Percentiles rank a stretch among this genome's conserved stretches.
Conservation (phyloP, 805 yeast species). For the Yarrowia sp. region DNA sequence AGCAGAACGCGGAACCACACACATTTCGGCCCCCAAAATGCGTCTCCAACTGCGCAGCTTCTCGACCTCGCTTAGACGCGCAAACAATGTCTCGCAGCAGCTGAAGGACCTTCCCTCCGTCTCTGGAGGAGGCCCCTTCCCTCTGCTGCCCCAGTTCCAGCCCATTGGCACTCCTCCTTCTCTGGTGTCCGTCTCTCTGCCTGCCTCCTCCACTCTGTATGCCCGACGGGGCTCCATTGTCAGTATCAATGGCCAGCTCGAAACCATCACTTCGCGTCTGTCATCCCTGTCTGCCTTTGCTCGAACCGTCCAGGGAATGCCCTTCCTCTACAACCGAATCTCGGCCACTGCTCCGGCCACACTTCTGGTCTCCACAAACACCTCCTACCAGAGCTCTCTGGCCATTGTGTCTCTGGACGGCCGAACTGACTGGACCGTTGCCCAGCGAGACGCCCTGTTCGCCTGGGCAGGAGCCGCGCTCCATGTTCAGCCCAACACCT, state of each 20-base stretch:
- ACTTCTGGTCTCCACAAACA: conserved; percentile 33
- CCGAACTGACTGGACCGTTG: conserved; percentile 41
- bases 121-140: conserved; percentile 45
- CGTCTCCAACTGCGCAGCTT: conserved; percentile 23
- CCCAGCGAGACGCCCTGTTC: conserved; percentile 41
- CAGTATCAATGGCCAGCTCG: conserved; percentile 45
- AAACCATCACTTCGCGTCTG: conserved; percentile 31
- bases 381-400: conserved; percentile 34
- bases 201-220: conserved; percentile 43
- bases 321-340: conserved; percentile 38
- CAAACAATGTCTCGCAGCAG: conserved; percentile 28
- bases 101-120: conserved; percentile 34
- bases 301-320: conserved; percentile 33
- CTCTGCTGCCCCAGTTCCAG: conserved; percentile 43
- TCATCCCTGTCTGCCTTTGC: conserved; percentile 33
- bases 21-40: background rate
- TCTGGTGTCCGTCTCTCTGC: conserved; percentile 43
- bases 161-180: conserved; percentile 45
- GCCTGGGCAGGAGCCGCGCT: conserved; percentile 46
- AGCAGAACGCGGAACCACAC: background rate
- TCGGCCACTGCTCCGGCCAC: conserved; percentile 36
- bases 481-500: conserved; percentile 31
- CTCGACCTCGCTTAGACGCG: conserved; percentile 19
- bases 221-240: conserved; percentile 45
- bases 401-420: conserved; percentile 39